A percentile compares a stretch with the other conserved stretches of the same genome.
These are phyloP conservation scores for Gymnopilus junonius DNA, from an alignment of 768 basidiomycete genomes.

Conservation along the genomic window DNA sequence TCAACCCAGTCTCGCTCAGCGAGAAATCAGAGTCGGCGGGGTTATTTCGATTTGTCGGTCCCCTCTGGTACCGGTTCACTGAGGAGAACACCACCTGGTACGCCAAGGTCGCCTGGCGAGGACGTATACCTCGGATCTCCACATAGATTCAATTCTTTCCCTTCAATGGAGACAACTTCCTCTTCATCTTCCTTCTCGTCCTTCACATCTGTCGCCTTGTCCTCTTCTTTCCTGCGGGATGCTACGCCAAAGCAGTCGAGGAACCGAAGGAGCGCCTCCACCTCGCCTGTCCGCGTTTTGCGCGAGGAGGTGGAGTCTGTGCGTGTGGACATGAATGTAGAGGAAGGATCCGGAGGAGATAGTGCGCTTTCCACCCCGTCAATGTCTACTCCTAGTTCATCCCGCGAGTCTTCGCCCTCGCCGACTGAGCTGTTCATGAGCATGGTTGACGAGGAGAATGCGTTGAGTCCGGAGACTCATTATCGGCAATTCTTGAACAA, in stretches of 20 bases:
- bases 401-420: conserved; percentile 46
- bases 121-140: conserved; percentile 25
- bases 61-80: conserved; percentile 27
- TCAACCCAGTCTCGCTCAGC: conserved; percentile 11
- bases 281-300: not conserved
- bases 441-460: conserved; percentile 16
- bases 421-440: conserved; percentile 38
- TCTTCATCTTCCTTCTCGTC: not conserved
- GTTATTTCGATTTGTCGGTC: conserved; percentile 54
- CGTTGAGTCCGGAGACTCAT: conserved; percentile 39
- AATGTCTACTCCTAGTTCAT: conserved; percentile 45
- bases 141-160: conserved; percentile 42
- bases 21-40: conserved; percentile 64
- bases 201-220: not conserved
- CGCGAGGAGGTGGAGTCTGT: not conserved
- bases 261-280: not conserved
- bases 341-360: no score
- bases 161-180: conserved; percentile 26
- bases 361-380: conserved; percentile 53
- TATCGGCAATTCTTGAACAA: conserved; percentile 69
- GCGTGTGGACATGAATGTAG: not conserved
- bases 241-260: not conserved
- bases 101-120: conserved; percentile 34
- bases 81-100: conserved; percentile 54
- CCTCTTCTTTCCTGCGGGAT: conserved; percentile 5